These are phyloP conservation scores for Guyanaporus albipodus DNA, from an alignment of 768 basidiomycete genomes.

Conservation along the genomic window DNA sequence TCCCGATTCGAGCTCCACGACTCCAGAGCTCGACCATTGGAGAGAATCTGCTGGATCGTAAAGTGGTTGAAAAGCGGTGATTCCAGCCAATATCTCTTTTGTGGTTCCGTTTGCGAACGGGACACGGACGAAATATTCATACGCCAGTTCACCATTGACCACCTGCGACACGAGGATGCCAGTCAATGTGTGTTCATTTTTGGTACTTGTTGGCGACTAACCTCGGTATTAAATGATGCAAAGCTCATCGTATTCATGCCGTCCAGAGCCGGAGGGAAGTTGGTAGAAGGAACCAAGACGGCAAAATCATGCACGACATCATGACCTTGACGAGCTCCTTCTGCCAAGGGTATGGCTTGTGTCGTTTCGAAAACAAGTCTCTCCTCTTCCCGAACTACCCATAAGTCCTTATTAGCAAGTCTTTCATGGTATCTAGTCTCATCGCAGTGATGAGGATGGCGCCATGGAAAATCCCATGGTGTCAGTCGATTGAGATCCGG, in stretches of 20 bases:
- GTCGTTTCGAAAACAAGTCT: slow-evolving; percentile 14
- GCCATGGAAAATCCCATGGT: neutral
- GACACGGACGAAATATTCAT: slow-evolving; percentile 18
- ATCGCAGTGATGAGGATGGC: neutral
- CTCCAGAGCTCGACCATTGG: neutral
- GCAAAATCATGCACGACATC: slow-evolving; percentile 10
- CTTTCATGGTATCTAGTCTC: neutral
- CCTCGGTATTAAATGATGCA: neutral
- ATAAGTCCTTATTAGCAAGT: slow-evolving; percentile 10
- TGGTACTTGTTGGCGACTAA: neutral
- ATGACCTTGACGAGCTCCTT: neutral
- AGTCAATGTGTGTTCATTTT: neutral
- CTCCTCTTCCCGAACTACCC: slow-evolving; percentile 19
- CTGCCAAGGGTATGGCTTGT: neutral
- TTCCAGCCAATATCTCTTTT: slow-evolving; percentile 13
- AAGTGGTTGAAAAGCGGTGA: slow-evolving; percentile 16
- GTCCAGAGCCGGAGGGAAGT: slow-evolving; percentile 16
- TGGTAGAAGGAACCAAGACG: slow-evolving; percentile 20
- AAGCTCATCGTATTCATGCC: too few species aligned
- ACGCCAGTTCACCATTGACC: slow-evolving; percentile 6
- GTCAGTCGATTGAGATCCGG: neutral
- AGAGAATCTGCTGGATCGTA: neutral
- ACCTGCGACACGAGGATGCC: neutral
- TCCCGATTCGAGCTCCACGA: neutral
- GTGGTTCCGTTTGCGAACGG: slow-evolving; percentile 14